Evolutionary conservation across 2,329 filamentous ascomycete genomes (phyloP).

Genomic region (Trichoderma breve): DNA sequence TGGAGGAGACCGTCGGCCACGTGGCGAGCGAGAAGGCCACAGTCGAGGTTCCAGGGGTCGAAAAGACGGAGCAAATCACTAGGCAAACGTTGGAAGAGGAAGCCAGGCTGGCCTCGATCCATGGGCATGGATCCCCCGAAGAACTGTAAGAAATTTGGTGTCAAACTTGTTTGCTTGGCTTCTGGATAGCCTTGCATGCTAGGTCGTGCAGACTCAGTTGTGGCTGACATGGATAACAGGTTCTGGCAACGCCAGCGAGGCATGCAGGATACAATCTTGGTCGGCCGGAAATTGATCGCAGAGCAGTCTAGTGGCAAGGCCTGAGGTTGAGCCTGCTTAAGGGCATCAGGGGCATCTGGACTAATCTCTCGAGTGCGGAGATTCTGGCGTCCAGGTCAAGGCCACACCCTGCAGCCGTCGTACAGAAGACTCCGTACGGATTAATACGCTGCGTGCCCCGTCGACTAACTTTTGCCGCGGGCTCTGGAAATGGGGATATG

Average conservation of each 20-base stretch:
- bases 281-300: conserved; percentile 56
- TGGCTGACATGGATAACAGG: conserved; percentile 33
- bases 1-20: conserved; percentile 68
- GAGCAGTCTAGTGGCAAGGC: conserved; percentile 35
- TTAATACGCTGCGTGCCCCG: background rate
- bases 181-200: background rate
- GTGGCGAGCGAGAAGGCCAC: conserved; percentile 49
- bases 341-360: conserved; percentile 1
- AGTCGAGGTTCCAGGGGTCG: conserved; percentile 43
- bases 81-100: conserved; percentile 64
- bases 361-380: background rate
- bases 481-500: conserved; percentile 1
- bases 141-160: conserved; percentile 42
- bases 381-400: background rate
- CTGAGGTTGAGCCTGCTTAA: conserved; percentile 5
- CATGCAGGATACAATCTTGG: conserved; percentile 55
- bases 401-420: background rate
- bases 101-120: conserved; percentile 50
- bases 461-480: background rate
- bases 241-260: conserved; percentile 64
- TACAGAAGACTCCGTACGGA: background rate
- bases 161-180: background rate
- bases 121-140: conserved; percentile 50
- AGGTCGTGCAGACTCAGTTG: background rate
- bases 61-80: conserved; percentile 62